These are phyloP conservation scores for Cordyceps fumosorosea DNA, from an alignment of 2,329 filamentous ascomycete species.

Conservation along the genomic window DNA sequence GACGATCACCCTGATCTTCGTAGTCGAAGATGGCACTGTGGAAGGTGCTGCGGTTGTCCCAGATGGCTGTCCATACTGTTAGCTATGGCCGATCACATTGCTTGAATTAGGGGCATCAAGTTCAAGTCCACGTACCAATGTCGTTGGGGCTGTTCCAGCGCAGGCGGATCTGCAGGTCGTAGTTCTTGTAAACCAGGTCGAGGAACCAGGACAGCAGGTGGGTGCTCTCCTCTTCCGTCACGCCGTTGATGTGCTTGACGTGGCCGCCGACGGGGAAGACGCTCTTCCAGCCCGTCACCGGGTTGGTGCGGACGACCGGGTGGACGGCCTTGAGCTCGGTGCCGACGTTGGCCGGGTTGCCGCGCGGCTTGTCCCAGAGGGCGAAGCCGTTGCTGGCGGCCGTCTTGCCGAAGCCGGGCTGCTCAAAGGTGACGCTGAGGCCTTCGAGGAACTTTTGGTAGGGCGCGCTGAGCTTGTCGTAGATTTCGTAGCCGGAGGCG, in stretches of 20 bases:
- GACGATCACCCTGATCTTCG: slow-evolving; percentile 38
- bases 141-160: slow-evolving; percentile 41
- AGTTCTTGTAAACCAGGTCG: slow-evolving; percentile 45
- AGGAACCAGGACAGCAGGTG: slow-evolving; percentile 47
- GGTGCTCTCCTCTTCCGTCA: slow-evolving; percentile 41
- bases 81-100: not conserved
- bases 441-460: slow-evolving; percentile 53
- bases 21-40: slow-evolving; percentile 50
- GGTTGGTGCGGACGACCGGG: slow-evolving; percentile 51
- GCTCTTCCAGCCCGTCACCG: slow-evolving; percentile 51
- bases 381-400: slow-evolving; percentile 38
- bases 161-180: slow-evolving; percentile 47
- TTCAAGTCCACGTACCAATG: slow-evolving; percentile 19
- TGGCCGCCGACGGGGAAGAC: slow-evolving; percentile 47
- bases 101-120: not conserved
- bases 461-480: slow-evolving; percentile 53
- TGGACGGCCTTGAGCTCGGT: slow-evolving; percentile 42
- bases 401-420: slow-evolving; percentile 43
- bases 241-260: slow-evolving; percentile 43
- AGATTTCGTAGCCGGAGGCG: slow-evolving; percentile 62
- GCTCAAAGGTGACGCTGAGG: slow-evolving; percentile 48
- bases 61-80: slow-evolving; percentile 36
- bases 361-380: slow-evolving; percentile 38
- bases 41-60: slow-evolving; percentile 52
- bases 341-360: slow-evolving; percentile 45